These are phyloP conservation scores for Eucalyptus polyanthemos DNA, from an alignment of 345 rosid species.

Conservation along the genomic window DNA sequence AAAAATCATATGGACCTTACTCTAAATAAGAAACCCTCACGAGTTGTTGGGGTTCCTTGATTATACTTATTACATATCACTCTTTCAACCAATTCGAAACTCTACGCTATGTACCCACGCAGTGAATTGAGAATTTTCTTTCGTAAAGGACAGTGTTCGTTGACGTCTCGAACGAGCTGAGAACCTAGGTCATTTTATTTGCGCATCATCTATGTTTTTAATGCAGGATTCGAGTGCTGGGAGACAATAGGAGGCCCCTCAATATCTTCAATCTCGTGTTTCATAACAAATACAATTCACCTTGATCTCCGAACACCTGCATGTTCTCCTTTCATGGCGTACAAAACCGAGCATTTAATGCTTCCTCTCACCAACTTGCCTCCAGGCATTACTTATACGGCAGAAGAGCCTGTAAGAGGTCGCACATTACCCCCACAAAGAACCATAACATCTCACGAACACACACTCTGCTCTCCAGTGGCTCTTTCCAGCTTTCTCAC, in stretches of 20 bases:
- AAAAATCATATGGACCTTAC: not conserved
- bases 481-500: not conserved
- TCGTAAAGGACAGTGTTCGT: not conserved
- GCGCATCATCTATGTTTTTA: not conserved
- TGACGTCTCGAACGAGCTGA: not conserved
- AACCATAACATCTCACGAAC: not conserved
- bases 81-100: not conserved
- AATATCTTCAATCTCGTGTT: slow-evolving; percentile 15
- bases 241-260: slow-evolving; percentile 20
- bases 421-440: not conserved
- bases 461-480: not conserved
- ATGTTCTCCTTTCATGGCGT: slow-evolving; percentile 40
- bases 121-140: not conserved
- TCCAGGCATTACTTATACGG: slow-evolving; percentile 23
- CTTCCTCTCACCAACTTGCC: slow-evolving; percentile 1
- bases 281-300: slow-evolving; percentile 10
- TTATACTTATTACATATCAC: not conserved
- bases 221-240: not conserved
- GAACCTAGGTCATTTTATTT: not conserved
- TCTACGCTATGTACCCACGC: not conserved
- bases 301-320: slow-evolving; percentile 23
- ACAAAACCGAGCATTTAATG: slow-evolving; percentile 40
- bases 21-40: not conserved
- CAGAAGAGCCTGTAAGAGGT: slow-evolving; percentile 3
- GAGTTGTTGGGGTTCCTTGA: not conserved